These are phyloP conservation scores for Globisporangium viniferum DNA, from an alignment of 352 stramenopile species.

Conservation along the genomic window DNA sequence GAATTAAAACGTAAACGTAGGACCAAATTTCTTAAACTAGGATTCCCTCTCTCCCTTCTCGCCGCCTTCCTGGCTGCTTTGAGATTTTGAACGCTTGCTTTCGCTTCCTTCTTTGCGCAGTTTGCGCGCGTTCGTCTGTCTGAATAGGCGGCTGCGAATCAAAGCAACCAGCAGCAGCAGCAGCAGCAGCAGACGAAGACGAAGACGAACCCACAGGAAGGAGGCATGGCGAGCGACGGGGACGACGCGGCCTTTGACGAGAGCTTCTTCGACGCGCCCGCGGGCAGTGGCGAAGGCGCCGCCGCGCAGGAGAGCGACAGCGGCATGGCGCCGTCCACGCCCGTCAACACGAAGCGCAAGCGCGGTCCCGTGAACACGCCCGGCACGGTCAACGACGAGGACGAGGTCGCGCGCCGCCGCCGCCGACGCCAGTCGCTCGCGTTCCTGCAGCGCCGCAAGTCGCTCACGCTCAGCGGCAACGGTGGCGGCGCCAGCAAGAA, in stretches of 20 bases:
- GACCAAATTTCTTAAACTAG: neutral
- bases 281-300: neutral
- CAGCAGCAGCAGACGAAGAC: neutral
- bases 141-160: neutral
- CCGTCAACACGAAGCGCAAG: slow-evolving; percentile 38
- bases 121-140: neutral
- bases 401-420: slow-evolving; percentile 59
- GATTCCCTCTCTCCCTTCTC: neutral
- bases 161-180: neutral
- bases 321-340: slow-evolving; percentile 8
- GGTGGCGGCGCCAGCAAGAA: slow-evolving; percentile 26
- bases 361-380: slow-evolving; percentile 24
- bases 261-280: slow-evolving; percentile 18
- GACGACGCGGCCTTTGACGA: slow-evolving; percentile 16
- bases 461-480: slow-evolving; percentile 42
- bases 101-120: slow-evolving; percentile 2
- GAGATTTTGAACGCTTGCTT: neutral
- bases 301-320: slow-evolving; percentile 5
- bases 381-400: slow-evolving; percentile 47
- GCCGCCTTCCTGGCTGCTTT: neutral
- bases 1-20: neutral
- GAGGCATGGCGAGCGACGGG: slow-evolving; percentile 11
- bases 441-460: slow-evolving; percentile 69
- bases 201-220: neutral
- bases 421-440: slow-evolving; percentile 61